Evolutionary conservation across 495 filamentous ascomycete genomes (phyloP), one percentile per base, ranked within the genome.

Genomic region (Daldinia childiae): DNA sequence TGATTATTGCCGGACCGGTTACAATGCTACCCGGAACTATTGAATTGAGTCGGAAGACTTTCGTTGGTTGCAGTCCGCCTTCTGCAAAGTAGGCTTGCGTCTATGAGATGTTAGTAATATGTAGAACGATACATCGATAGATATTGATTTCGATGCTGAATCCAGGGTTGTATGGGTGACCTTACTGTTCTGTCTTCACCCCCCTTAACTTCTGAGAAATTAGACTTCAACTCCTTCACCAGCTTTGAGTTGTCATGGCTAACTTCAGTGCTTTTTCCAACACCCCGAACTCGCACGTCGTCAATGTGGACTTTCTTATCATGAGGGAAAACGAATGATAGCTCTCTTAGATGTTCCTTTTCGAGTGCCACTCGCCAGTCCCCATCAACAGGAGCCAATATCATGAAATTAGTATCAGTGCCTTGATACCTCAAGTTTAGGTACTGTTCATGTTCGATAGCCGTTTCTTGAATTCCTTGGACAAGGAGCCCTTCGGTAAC

Each of bases 401-500:
- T 86, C 93, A 97, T 96, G n/a, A 97, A 85, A 0, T 92, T 90
- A 8, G 93, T 94, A 76, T 97, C 94, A 2, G 93, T 97, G 19
- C 93, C 94, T 50, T 93, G 86, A 73, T 96, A 97, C 64, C 93
- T 82, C 84, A 96, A 90, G 75, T 97, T 97, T 19, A 97, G 85
- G 77, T 96, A 97, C 72, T 94, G 90, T 78, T 95, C 93, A 74
- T 93, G 93, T 54, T 89, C 86, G 17, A 86, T 80, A 34, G 64
- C 70, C 36, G 73, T 75, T 4, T 91, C 87, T 1, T 81, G 80
- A 70, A 96, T 95, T 0, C 92, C 93, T 79, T 96, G 93, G 6
- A 76, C 29, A 93, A 84, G 1, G 85, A 88, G 76, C 66, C 87
- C 38, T 80, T 78, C 5, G 78, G 86, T 4, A 91, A 91, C 79